Evolutionary conservation across 208 protist species (phyloP).

Genomic region (Trypanosoma boissoni): DNA sequence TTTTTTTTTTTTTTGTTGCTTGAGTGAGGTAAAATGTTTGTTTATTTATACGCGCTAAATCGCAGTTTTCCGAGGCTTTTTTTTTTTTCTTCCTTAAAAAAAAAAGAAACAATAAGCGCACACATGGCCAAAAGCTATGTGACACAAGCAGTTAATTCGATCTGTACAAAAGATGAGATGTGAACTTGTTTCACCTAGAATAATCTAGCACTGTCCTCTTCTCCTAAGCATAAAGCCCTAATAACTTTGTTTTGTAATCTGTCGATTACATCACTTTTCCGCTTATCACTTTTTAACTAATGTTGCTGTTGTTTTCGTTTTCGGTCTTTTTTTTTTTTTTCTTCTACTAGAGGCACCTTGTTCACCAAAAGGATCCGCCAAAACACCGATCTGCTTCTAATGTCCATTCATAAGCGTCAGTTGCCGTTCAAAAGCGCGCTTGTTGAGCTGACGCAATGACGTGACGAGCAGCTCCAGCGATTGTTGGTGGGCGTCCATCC

Average conservation of each 20-base stretch:
- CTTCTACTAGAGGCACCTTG: not conserved
- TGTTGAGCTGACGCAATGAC: conserved; percentile 52
- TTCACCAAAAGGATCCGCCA: not conserved
- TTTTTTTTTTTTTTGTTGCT: conserved; percentile 12
- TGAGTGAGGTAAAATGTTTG: conserved; percentile 17
- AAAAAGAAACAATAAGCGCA: conserved; percentile 13
- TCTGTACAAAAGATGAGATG: too few species aligned
- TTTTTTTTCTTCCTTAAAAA: conserved; percentile 8
- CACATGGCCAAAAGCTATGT: too few species aligned
- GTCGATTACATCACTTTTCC: not conserved
- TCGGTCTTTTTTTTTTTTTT: not conserved
- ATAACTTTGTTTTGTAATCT: too few species aligned
- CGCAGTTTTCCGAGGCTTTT: not conserved
- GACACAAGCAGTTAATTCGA: too few species aligned
- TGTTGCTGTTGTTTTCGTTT: not conserved
- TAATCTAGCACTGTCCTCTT: too few species aligned
- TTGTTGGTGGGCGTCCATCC: conserved; percentile 68
- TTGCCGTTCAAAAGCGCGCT: conserved; percentile 58
- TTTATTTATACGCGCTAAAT: not conserved
- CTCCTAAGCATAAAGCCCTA: too few species aligned
- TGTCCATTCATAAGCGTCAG: conserved; percentile 54
- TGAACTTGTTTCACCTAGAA: too few species aligned
- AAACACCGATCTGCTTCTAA: conserved; percentile 8
- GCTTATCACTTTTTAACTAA: not conserved
- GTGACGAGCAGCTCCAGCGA: conserved; percentile 55